Conservation (phyloP, 768 basidiomycete genomes). For the Phylloporus arenicola region DNA sequence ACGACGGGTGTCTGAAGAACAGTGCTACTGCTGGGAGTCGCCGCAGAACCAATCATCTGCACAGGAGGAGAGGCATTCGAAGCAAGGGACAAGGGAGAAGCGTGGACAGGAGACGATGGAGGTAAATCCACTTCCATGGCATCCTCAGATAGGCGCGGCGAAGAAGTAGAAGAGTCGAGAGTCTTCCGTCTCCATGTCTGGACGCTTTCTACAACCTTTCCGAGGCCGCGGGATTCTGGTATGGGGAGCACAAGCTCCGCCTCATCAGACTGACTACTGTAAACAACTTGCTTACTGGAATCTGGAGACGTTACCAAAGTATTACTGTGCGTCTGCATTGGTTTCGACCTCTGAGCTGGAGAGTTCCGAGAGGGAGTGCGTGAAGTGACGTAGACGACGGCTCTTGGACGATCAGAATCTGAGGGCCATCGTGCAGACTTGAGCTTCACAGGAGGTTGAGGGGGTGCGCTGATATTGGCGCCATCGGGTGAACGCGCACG, state of each 20-base stretch:
- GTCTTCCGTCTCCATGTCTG: slow-evolving; percentile 40
- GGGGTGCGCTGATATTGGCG: neutral
- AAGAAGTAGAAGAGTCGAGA: slow-evolving; percentile 13
- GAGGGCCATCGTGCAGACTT: slow-evolving; percentile 18
- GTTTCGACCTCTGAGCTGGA: slow-evolving; percentile 17
- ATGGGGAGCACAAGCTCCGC: slow-evolving; percentile 41
- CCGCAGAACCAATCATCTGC: slow-evolving; percentile 1
- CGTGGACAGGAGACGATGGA: slow-evolving; percentile 8
- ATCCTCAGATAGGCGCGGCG: neutral
- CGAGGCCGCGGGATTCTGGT: slow-evolving; percentile 23
- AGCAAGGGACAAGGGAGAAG: slow-evolving; percentile 7
- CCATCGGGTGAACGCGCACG: slow-evolving; percentile 24
- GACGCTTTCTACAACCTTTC: slow-evolving; percentile 34
- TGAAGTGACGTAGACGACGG: slow-evolving; percentile 9
- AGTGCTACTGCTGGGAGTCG: slow-evolving; percentile 3
- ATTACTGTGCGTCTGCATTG: neutral
- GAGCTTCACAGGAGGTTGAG: slow-evolving; percentile 7
- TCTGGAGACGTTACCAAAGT: slow-evolving; percentile 10
- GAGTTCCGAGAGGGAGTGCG: slow-evolving; percentile 32
- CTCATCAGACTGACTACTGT: slow-evolving; percentile 67
- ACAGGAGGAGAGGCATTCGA: neutral
- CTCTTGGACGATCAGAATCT: slow-evolving; percentile 1
- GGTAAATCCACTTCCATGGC: slow-evolving; percentile 15
- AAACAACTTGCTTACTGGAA: slow-evolving; percentile 37
- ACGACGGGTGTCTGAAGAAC: slow-evolving; percentile 11